A percentile compares a stretch with the other conserved stretches of the same genome.
phyloP scores from a whole-genome alignment of 2,329 filamentous ascomycete genomes.

The Fusarium foetens region DNA sequence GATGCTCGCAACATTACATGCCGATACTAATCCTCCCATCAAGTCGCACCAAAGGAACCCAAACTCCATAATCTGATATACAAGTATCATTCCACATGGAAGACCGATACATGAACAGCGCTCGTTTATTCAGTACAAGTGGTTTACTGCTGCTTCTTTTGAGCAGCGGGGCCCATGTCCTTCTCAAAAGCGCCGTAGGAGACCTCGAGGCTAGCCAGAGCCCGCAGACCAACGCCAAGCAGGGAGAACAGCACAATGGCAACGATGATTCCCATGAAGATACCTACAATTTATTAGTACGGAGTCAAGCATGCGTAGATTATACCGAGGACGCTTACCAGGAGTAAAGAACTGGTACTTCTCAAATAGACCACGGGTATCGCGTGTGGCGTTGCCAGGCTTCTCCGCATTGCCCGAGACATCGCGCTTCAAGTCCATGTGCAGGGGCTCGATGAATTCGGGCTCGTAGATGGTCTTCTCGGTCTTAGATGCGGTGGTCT shows the following conservation, averaged over 20 bases:
- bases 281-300: conserved; percentile 62
- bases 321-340: conserved; percentile 60
- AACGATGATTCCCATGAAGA: conserved; percentile 87
- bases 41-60: conserved; percentile 43
- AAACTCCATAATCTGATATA: conserved; percentile 48
- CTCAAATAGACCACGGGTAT: conserved; percentile 76
- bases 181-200: conserved; percentile 97
- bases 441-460: conserved; percentile 69
- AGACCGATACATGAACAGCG: conserved; percentile 23
- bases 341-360: conserved; percentile 95
- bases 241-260: conserved; percentile 78
- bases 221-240: conserved; percentile 79
- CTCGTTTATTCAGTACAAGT: conserved; percentile 12
- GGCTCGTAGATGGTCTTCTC: conserved; percentile 69
- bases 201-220: conserved; percentile 83
- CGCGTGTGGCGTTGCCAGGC: conserved; percentile 52
- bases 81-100: conserved; percentile 29
- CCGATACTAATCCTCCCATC: conserved; percentile 38
- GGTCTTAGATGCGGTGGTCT: conserved; percentile 4
- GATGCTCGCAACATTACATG: conserved; percentile 36
- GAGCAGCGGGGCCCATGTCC: conserved; percentile 88
- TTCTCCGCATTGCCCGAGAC: conserved; percentile 46
- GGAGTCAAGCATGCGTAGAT: neutral
- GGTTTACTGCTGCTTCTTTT: conserved; percentile 73
- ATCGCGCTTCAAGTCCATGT: conserved; percentile 78